phyloP scores from a whole-genome alignment of 345 rosid genomes.

The Dimocarpus longan region DNA sequence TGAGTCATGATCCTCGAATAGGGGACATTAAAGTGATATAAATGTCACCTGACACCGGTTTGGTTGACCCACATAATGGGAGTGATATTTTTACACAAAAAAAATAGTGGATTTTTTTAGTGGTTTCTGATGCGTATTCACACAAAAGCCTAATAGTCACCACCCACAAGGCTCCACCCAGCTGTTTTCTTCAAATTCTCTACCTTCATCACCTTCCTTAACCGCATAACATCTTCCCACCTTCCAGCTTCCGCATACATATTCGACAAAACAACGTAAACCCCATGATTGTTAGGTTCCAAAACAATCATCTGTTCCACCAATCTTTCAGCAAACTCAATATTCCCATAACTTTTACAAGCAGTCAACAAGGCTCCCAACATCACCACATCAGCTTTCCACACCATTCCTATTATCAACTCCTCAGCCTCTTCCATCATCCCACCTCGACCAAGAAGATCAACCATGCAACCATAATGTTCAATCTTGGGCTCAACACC shows the following conservation, averaged over 20 bases:
- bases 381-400: constrained; percentile 31
- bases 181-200: constrained; percentile 27
- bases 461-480: constrained; percentile 36
- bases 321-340: constrained; percentile 26
- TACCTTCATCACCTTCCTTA: constrained; percentile 27
- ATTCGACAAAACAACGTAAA: constrained; percentile 24
- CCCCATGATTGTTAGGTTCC: constrained; percentile 33
- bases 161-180: constrained; percentile 30
- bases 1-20: background rate
- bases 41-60: background rate
- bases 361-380: constrained; percentile 27
- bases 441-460: constrained; percentile 34
- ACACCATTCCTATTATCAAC: constrained; percentile 25
- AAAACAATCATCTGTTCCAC: constrained; percentile 18
- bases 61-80: background rate
- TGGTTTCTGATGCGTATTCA: background rate
- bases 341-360: constrained; percentile 22
- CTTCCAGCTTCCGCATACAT: constrained; percentile 27
- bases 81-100: background rate
- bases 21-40: background rate
- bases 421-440: constrained; percentile 26
- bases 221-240: constrained; percentile 22
- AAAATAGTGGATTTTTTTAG: background rate
- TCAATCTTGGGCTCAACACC: constrained; percentile 34
- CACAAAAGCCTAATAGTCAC: background rate